Base-by-base conservation (phyloP, 73 alveolate genomes). In the Symbiodinium pilosum region DNA sequence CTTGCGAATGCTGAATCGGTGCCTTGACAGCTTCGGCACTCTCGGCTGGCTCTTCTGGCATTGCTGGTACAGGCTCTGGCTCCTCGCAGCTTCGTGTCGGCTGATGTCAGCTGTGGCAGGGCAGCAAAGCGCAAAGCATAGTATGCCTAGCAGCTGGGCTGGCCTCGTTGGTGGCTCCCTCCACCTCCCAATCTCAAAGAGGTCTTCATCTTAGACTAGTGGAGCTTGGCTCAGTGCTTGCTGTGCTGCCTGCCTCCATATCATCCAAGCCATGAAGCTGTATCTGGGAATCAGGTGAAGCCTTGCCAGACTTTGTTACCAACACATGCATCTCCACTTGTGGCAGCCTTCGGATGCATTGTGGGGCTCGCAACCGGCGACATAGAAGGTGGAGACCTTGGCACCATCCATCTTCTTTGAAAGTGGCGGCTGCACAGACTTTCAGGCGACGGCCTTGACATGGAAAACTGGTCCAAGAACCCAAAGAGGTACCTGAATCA, bases 1-100 rank as follows among this genome's bases (percentile, higher is more conserved):
- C n/a, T n/a, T n/a, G n/a, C n/a, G n/a, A n/a, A n/a, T n/a, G n/a
- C n/a, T n/a, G n/a, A n/a, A n/a, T n/a, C n/a, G n/a, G n/a, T 44
- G 39, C 95, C 95, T 89, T 89, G 87, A 89, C 30, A 68, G 59
- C 87, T 34, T 89, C 95, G 43, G 43, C 73, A 71, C 43, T 71
- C 47, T 59, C 95, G 34, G 87, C 95, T 68, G 95, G 95, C 73
- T 89, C 95, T 44, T 89, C 95, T 40, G 95, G 95, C 95, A 89
- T 38, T 36, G 40, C 95, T 41, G 95, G 95, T 44, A 89, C 87
- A 39, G 95, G 95, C 71, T 89, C 95, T 43, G n/a, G 30, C n/a
- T n/a, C 38, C 34, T 14, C 77, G 11, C 4, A 59, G 30, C 36
- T 14, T 59, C 21, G 3, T 73, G 4, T 64, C 18, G 20, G 81